Conservation (phyloP, 257 asterid genomes). For the Lithospermum erythrorhizon region DNA sequence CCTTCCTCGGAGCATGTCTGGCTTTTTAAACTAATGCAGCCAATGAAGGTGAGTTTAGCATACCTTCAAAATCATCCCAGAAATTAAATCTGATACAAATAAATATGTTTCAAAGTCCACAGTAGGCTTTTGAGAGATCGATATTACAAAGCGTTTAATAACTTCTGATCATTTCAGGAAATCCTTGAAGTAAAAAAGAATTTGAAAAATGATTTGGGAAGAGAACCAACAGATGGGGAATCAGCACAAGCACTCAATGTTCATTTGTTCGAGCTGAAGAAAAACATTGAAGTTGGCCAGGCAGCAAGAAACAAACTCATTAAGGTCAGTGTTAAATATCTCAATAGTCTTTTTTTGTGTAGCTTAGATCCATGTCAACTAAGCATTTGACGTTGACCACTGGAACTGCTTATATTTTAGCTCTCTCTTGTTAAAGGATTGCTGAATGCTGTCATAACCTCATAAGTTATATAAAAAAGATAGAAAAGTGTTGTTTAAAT, state of each 20-base stretch:
- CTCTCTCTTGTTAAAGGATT: background rate
- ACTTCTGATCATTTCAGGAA: slow-evolving; percentile 29
- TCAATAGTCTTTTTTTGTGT: background rate
- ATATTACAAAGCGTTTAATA: background rate
- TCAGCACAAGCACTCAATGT: slow-evolving; percentile 46
- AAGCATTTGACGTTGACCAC: background rate
- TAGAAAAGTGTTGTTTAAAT: background rate
- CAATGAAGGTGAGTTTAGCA: slow-evolving; percentile 54
- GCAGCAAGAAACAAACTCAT: slow-evolving; percentile 90
- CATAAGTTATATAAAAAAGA: too few relatives aligned
- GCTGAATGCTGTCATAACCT: too few relatives aligned
- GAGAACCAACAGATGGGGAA: slow-evolving; percentile 58
- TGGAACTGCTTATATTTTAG: too few relatives aligned
- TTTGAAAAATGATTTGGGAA: slow-evolving; percentile 45
- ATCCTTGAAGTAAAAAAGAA: slow-evolving; percentile 53
- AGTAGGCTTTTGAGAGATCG: background rate
- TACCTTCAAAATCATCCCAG: background rate
- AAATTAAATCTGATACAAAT: background rate
- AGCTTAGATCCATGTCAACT: background rate
- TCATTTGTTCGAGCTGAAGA: slow-evolving; percentile 36
- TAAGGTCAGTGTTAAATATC: slow-evolving; percentile 36
- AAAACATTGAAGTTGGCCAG: slow-evolving; percentile 61
- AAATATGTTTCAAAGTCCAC: background rate
- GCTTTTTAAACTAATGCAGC: slow-evolving; percentile 78
- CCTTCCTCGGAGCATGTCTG: slow-evolving; percentile 67